phyloP scores from a whole-genome alignment of 352 stramenopile genomes.

The Globisporangium mamillatum region DNA sequence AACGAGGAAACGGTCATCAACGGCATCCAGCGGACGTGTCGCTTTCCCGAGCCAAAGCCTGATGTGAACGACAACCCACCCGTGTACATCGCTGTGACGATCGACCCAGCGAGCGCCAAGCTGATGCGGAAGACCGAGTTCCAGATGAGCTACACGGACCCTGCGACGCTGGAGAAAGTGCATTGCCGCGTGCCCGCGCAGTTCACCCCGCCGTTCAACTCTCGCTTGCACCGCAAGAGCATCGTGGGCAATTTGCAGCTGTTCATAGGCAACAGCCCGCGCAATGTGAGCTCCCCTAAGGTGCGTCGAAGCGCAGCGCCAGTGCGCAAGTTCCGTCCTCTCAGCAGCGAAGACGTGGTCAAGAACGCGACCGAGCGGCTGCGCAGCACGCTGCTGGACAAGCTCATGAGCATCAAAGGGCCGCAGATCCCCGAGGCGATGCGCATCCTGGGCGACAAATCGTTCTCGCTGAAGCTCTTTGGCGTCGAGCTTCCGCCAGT shows the following conservation, averaged over 20 bases:
- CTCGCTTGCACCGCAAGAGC: conserved; percentile 29
- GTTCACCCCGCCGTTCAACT: conserved; percentile 23
- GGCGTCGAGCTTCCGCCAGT: conserved; percentile 53
- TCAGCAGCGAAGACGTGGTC: conserved; percentile 12
- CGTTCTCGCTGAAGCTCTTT: conserved; percentile 48
- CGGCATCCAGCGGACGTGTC: conserved; percentile 23
- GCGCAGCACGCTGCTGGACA: conserved; percentile 45
- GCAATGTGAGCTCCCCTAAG: conserved; percentile 38
- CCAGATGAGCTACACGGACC: conserved; percentile 55
- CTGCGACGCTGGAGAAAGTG: conserved; percentile 35
- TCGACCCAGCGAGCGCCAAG: conserved; percentile 34
- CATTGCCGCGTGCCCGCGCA: conserved; percentile 35
- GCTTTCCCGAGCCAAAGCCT: conserved; percentile 24
- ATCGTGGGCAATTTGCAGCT: conserved; percentile 55
- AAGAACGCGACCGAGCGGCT: conserved; percentile 48
- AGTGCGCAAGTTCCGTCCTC: conserved; percentile 20
- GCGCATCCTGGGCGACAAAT: conserved; percentile 52
- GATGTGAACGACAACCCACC: conserved; percentile 41
- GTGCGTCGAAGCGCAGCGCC: conserved; percentile 16
- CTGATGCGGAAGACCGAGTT: conserved; percentile 39
- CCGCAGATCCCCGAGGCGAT: conserved; percentile 54
- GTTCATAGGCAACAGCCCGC: conserved; percentile 67
- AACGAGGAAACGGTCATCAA: conserved; percentile 17
- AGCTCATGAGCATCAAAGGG: conserved; percentile 52
- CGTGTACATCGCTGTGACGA: conserved; percentile 54